Base-by-base conservation (phyloP, 2,329 filamentous ascomycete genomes). In the Dothistroma pini region DNA sequence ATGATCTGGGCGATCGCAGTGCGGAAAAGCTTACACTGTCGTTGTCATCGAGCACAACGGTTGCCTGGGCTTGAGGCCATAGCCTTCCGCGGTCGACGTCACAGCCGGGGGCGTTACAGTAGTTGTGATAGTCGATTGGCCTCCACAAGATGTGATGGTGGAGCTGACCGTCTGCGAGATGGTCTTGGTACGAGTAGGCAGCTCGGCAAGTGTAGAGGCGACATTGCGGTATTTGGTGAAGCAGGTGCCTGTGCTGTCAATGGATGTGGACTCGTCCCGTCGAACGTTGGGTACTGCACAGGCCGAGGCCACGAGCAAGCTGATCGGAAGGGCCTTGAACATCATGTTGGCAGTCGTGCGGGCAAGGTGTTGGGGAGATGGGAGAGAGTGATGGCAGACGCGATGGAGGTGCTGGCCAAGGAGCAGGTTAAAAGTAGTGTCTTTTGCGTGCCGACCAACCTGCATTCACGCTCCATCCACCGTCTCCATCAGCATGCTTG, bases 101-200 rank as follows among this genome's bases (percentile, higher is more conserved):
- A 68, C 60, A 3, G 65, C 55, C 19, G 62, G 58, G 38, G 66
- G 66, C 3, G 63, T 68, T 53, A 67, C 35, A n/a, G 65, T 66
- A 10, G 53, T 58, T 11, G 66, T 68, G 21, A 60, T 54, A 1
- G 63, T 65, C 3, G 59, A 63, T 14, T 57, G 49, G 3, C 61
- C 56, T 8, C 56, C 62, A 38, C 63, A 67, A 16, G 63, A 62
- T 12, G 62, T 65, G 56, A 65, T 59, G 59, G 62, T 67, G 7
- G 64, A 65, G 56, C 58, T 62, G 54, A 63, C 54, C 11, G 62
- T 67, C 38, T 60, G 60, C 38, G 51, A 54, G 34, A 59, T 58
- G 16, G 61, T 66, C 21, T 58, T 58, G 8, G 65, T 66, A 25
- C 49, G 58, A 12, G 65, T 66, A 2, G 67, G 54, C 29, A 65